A percentile compares a stretch with the other conserved stretches of the same genome.
phyloP scores from a whole-genome alignment of 352 stramenopile species.

The Sclerospora graminicola region DNA sequence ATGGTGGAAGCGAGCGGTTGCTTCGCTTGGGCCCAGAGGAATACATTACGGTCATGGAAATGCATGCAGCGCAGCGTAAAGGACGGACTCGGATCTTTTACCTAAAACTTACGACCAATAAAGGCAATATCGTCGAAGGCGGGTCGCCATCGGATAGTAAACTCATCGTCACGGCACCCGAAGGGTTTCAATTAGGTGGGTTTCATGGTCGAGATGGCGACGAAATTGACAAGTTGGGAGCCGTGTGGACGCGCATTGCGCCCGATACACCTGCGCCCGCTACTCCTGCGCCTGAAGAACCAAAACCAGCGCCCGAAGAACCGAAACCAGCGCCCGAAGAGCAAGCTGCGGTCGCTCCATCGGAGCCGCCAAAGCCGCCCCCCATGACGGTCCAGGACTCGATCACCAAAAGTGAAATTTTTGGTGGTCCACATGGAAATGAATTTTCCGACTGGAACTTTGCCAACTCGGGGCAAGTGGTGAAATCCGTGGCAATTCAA shows the following conservation, averaged over 20 bases:
- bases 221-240: slow-evolving; percentile 14
- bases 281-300: background rate
- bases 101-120: slow-evolving; percentile 12
- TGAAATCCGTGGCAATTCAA: slow-evolving; percentile 14
- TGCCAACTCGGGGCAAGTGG: slow-evolving; percentile 14
- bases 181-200: slow-evolving; percentile 19
- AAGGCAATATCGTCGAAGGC: slow-evolving; percentile 6
- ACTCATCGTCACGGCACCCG: slow-evolving; percentile 9
- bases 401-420: slow-evolving; percentile 10
- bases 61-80: slow-evolving; percentile 13
- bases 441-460: slow-evolving; percentile 21
- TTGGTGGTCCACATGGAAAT: slow-evolving; percentile 12
- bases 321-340: too few species aligned
- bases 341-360: too few species aligned
- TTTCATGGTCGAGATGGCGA: slow-evolving; percentile 15
- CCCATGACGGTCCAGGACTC: slow-evolving; percentile 15
- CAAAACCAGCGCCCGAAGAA: too few species aligned
- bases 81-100: slow-evolving; percentile 14
- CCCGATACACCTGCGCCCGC: slow-evolving; percentile 3
- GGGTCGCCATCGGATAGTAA: slow-evolving; percentile 10
- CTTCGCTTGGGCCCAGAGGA: slow-evolving; percentile 5
- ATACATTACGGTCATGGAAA: slow-evolving; percentile 18
- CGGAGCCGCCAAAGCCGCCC: background rate
- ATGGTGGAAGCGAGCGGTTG: slow-evolving; percentile 3
- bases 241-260: slow-evolving; percentile 15